Base-by-base conservation (phyloP, 73 alveolate genomes). In the Urostyla sp. region DNA sequence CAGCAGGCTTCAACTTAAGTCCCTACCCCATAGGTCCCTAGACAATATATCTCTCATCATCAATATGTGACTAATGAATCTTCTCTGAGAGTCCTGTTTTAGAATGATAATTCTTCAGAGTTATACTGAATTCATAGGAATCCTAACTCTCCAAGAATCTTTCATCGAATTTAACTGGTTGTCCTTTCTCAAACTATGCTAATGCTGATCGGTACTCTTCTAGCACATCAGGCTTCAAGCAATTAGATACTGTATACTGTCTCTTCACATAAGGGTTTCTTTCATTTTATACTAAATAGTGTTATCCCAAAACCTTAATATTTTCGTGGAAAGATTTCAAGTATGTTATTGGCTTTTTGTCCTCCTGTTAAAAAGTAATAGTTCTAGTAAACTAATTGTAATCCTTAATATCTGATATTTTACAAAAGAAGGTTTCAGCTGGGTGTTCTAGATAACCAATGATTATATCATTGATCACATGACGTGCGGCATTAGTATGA, bases 21-120 rank as follows among this genome's bases (percentile, higher is more conserved):
- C 83, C 83, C 32, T 69, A 46, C 28, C 83, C 83, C 83, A 69
- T 69, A 3, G 55, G 83, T 20, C 83, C 83, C 21, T 8, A 26
- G 20, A 69, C n/a, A 34, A 30, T 15, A 4, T 16, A 21, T 1
- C 48, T 7, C 6, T 43, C 23, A 4, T 63, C 30, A 6, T 36
- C 35, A 24, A 18, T 6, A 10, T 63, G 40, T 13, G 15, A 3
- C 52, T 59, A 52, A 31, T 7, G 3, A 3, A 59, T 3, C 30
- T 55, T 59, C 18, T 55, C 13, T 32, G 76, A 59, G 3, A 59
- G 37, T 30, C 76, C 76, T 10, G 10, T 11, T 10, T 20, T 28
- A 18, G 76, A 35, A 6, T 15, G 32, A 27, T 59, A 59, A 34
- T 59, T 59, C 35, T 59, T 59, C 20, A 18, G 2, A 30, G 76